phyloP scores from a whole-genome alignment of 495 filamentous ascomycete species.

The Hypomontagnella monticulosa region DNA sequence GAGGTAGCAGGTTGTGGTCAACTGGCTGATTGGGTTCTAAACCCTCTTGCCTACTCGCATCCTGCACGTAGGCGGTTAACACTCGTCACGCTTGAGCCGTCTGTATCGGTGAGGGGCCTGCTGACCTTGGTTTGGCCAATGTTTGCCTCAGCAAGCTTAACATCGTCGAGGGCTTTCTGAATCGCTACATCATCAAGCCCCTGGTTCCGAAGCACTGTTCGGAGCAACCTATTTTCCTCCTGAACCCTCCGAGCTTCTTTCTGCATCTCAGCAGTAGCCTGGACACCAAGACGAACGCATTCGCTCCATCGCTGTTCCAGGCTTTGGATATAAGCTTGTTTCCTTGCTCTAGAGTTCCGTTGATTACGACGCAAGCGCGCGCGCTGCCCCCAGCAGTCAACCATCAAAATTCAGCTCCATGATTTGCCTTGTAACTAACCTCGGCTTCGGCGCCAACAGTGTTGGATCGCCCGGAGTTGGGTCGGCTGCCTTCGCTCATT shows the following conservation, averaged over 20 bases:
- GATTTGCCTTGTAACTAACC: too few relatives aligned
- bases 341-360: slow-evolving; percentile 8
- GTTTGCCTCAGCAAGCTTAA: neutral
- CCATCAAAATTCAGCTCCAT: too few relatives aligned
- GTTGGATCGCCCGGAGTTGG: too few relatives aligned
- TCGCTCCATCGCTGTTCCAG: slow-evolving; percentile 8
- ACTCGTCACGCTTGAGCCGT: too few relatives aligned
- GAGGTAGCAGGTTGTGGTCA: too few relatives aligned
- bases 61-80: too few relatives aligned
- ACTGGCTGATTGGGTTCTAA: too few relatives aligned
- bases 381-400: neutral
- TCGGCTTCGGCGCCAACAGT: too few relatives aligned
- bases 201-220: neutral
- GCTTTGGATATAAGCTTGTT: slow-evolving; percentile 5
- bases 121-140: too few relatives aligned
- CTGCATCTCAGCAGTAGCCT: slow-evolving; percentile 8
- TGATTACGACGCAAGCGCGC: slow-evolving; percentile 14
- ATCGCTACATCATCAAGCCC: slow-evolving; percentile 1
- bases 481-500: too few relatives aligned
- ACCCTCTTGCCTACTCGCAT: too few relatives aligned
- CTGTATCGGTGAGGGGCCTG: too few relatives aligned
- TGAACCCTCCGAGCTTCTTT: neutral
- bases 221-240: slow-evolving; percentile 1
- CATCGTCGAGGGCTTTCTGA: neutral
- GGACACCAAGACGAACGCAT: slow-evolving; percentile 1